Evolutionary conservation across 257 asterid species (phyloP).

Genomic region (Solanum bulbocastanum): DNA sequence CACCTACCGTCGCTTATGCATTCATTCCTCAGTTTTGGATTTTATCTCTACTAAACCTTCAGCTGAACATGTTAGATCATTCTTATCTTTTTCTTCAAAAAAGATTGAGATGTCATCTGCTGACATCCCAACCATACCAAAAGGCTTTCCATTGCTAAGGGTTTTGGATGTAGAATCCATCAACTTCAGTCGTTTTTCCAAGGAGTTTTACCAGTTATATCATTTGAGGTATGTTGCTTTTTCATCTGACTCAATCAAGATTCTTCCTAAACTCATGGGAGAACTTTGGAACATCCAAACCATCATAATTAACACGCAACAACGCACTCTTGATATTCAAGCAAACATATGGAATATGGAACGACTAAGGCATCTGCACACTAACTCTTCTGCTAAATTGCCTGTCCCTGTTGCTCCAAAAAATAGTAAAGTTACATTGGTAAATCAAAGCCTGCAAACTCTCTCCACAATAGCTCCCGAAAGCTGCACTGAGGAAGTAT

Average conservation of each 20-base stretch:
- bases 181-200: constrained; percentile 14
- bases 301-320: constrained; percentile 3
- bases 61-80: constrained; percentile 24
- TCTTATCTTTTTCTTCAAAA: constrained; percentile 19
- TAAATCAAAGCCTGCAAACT: constrained; percentile 14
- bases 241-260: constrained; percentile 3
- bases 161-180: constrained; percentile 15
- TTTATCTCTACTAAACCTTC: constrained; percentile 5
- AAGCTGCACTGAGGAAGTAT: constrained; percentile 8
- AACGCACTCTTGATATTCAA: constrained; percentile 5
- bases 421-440: not conserved
- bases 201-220: not conserved
- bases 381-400: constrained; percentile 12
- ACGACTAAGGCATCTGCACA: constrained; percentile 10
- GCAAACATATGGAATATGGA: constrained; percentile 11
- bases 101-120: constrained; percentile 1
- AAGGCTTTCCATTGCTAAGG: constrained; percentile 17
- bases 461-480: constrained; percentile 15
- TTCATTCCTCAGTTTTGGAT: constrained; percentile 12
- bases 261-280: constrained; percentile 4
- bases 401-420: not conserved
- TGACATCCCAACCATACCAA: constrained; percentile 8
- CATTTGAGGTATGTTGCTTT: constrained; percentile 17
- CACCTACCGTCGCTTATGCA: constrained; percentile 28
- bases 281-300: constrained; percentile 14